phyloP scores from a whole-genome alignment of 2,329 filamentous ascomycete genomes.

The Neophaeococcomyces mojaviensis region DNA sequence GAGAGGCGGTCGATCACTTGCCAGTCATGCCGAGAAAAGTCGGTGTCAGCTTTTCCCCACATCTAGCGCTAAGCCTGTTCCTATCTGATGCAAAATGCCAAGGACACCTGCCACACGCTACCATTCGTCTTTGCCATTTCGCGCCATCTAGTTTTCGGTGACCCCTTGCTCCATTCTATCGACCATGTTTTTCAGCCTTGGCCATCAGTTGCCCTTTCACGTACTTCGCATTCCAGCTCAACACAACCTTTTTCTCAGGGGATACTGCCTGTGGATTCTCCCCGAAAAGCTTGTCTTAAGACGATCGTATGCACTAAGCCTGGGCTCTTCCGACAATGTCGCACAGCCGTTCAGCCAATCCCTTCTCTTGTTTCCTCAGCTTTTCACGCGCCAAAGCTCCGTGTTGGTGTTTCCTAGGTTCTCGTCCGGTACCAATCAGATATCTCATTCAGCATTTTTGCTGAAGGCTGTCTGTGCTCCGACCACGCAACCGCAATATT shows the following conservation, averaged over 20 bases:
- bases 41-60: background rate
- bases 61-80: slow-evolving; percentile 3
- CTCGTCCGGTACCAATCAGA: slow-evolving; percentile 2
- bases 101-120: background rate
- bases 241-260: slow-evolving; percentile 68
- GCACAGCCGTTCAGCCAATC: slow-evolving; percentile 3
- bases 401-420: slow-evolving; percentile 1
- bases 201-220: slow-evolving; percentile 59
- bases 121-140: slow-evolving; percentile 6
- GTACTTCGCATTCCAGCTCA: slow-evolving; percentile 69
- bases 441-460: background rate
- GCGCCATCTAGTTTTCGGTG: slow-evolving; percentile 45
- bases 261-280: background rate
- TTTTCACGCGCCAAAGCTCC: slow-evolving; percentile 9
- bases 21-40: background rate
- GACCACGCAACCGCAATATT: background rate
- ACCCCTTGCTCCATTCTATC: slow-evolving; percentile 43
- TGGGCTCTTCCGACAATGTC: background rate
- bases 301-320: background rate
- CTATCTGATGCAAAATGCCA: background rate
- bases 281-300: background rate
- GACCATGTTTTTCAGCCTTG: slow-evolving; percentile 87
- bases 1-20: background rate
- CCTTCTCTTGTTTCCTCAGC: background rate
- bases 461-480: slow-evolving; percentile 1